Evolutionary conservation across 2,329 filamentous ascomycete genomes (phyloP), one percentile per base, ranked within the genome.

Genomic region (Aspergillus latus): DNA sequence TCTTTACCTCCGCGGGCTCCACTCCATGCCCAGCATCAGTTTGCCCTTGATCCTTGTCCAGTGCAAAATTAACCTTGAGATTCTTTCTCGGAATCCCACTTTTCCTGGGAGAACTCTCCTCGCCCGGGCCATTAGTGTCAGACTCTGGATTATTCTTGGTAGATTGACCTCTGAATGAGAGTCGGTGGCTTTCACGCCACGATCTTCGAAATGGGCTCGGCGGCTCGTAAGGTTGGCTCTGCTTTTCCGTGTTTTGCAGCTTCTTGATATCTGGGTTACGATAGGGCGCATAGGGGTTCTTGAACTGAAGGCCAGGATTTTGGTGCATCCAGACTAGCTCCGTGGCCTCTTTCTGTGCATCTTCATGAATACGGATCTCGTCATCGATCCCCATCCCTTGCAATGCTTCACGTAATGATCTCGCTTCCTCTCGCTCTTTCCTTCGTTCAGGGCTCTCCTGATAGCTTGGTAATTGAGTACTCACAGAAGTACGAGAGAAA

Each of bases 241-340:
- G 26, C 74, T 75, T 53, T 74, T 75, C 70, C 15, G 78, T 61
- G 42, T 74, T 74, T 37, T 74, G 75, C 59, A 15, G 79, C 28
- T 57, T 56, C 62, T 68, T 59, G 42, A 72, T 47, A 55, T 79
- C 77, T 0, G 77, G 77, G 54, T 79, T 79, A 61, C 66, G 68
- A 60, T 78, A 79, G 7, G 76, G 70, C 10, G 74, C 76, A 61
- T 78, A 73, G 13, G 81, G 78, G 58, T 80, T 80, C 49, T 74
- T 76, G 44, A 73, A 76, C 1, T 78, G 72, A 29, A 79, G 72
- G 5, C 78, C 76, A 10, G 82, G 80, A 61, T 84, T 81, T 61
- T 79, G 79, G 66, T 87, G 84, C 66, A 82, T 82, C 79, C 81
- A 84, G n/a, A 88, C 84, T 36, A 87, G 74, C 62, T 86, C 82